Conservation (phyloP, 164 flowering plant species). For the Berberis thunbergii region DNA sequence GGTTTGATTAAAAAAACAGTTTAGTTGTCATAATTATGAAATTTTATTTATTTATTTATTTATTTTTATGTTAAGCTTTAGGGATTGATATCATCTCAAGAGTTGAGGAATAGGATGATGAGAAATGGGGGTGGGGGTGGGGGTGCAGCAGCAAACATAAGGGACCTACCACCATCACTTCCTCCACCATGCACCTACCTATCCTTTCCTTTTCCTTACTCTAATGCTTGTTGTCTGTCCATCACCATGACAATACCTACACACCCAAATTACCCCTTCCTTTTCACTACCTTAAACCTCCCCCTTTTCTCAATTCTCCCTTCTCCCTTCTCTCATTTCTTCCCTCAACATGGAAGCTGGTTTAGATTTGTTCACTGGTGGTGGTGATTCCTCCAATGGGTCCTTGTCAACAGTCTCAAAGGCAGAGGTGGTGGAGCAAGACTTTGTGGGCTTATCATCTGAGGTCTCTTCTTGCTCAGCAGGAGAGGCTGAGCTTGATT, state of each 20-base stretch:
- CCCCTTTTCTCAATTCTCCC: background rate
- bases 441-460: conserved; percentile 18
- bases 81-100: no score
- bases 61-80: no score
- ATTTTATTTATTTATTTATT: no score
- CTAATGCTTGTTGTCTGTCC: background rate
- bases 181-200: conserved; percentile 19
- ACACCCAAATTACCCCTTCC: background rate
- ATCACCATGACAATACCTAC: background rate
- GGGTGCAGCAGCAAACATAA: conserved; percentile 34
- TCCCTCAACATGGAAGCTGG: conserved; percentile 9
- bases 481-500: conserved; percentile 35
- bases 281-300: background rate
- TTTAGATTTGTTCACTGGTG: conserved; percentile 10
- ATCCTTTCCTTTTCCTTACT: background rate
- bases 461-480: conserved; percentile 26
- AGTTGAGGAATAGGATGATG: background rate
- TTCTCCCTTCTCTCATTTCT: background rate
- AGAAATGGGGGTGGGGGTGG: background rate
- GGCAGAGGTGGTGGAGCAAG: background rate
- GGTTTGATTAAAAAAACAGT: no score
- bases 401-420: no score
- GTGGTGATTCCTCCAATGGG: conserved; percentile 21
- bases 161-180: conserved; percentile 39
- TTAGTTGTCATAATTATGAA: no score